Conservation (phyloP, 1,139 yeast species). For the Protomyces macrosporus region DNA sequence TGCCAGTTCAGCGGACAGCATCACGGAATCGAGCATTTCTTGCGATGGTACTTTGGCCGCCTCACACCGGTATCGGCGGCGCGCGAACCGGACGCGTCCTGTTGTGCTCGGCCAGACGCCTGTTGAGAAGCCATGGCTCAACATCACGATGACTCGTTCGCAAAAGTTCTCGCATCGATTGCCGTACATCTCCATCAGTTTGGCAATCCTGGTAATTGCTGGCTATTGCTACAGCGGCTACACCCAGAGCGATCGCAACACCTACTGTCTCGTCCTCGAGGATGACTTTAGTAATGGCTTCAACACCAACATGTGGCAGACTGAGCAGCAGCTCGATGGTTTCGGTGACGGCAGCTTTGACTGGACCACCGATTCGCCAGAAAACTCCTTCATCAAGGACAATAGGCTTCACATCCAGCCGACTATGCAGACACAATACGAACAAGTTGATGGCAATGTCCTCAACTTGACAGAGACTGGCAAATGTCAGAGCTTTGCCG, state of each 20-base stretch:
- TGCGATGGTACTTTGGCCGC: not conserved
- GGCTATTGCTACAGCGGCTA: not conserved
- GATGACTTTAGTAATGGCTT: conserved; percentile 24
- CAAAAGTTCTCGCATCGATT: not conserved
- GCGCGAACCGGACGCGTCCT: not conserved
- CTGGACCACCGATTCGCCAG: conserved; percentile 27
- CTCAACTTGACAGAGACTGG: conserved; percentile 29
- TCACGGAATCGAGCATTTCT: not conserved
- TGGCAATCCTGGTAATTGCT: not conserved
- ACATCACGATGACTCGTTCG: not conserved
- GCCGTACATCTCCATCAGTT: not conserved
- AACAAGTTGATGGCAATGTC: conserved; percentile 28
- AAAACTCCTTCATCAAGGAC: conserved; percentile 28
- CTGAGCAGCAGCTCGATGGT: conserved; percentile 29
- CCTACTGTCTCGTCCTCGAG: conserved; percentile 11
- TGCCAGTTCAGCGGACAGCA: not conserved
- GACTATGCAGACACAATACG: conserved; percentile 25
- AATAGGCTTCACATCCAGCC: conserved; percentile 28
- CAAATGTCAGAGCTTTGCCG: conserved; percentile 20
- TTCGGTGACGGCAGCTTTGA: conserved; percentile 30
- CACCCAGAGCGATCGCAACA: not conserved
- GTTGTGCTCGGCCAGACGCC: not conserved
- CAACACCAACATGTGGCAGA: conserved; percentile 16
- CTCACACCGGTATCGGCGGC: not conserved
- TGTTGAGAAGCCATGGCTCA: conserved; percentile 6